Evolutionary conservation across 345 rosid genomes (phyloP).

Genomic region (Euphorbia tirucalli): DNA sequence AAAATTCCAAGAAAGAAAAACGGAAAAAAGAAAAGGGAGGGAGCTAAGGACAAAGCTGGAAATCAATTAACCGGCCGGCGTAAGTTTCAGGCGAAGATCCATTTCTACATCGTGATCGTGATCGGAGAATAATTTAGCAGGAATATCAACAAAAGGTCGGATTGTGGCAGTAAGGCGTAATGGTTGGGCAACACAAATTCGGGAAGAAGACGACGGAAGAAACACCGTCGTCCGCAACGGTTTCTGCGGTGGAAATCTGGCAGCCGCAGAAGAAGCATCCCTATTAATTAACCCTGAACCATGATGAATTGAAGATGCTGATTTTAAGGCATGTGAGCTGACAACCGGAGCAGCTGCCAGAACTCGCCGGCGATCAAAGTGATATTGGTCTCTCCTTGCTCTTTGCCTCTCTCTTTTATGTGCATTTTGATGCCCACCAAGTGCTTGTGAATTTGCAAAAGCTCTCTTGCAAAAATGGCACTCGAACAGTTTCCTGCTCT

Average conservation of each 20-base stretch:
- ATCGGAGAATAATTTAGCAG: slow-evolving; percentile 26
- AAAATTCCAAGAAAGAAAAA: background rate
- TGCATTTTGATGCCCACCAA: slow-evolving; percentile 67
- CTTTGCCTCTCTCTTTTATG: slow-evolving; percentile 61
- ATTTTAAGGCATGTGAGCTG: slow-evolving; percentile 30
- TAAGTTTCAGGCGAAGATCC: slow-evolving; percentile 53
- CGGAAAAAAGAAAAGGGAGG: background rate
- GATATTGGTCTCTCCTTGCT: slow-evolving; percentile 39
- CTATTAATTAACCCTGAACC: slow-evolving; percentile 10
- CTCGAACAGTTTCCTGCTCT: slow-evolving; percentile 41
- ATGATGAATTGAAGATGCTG: slow-evolving; percentile 15
- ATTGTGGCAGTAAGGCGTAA: slow-evolving; percentile 20
- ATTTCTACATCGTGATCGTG: slow-evolving; percentile 27
- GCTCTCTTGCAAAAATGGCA: slow-evolving; percentile 55
- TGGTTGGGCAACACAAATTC: slow-evolving; percentile 29
- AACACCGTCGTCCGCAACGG: slow-evolving; percentile 13
- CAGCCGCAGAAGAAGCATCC: background rate
- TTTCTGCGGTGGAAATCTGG: slow-evolving; percentile 16
- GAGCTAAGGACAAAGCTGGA: background rate
- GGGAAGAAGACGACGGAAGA: slow-evolving; percentile 20
- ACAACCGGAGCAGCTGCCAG: slow-evolving; percentile 31
- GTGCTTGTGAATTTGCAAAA: slow-evolving; percentile 57
- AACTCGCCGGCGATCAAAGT: slow-evolving; percentile 21
- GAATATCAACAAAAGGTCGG: slow-evolving; percentile 16
- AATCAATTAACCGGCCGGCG: slow-evolving; percentile 25